A percentile compares a stretch with the other conserved stretches of the same genome.
phyloP scores from a whole-genome alignment of 176 grass and related monocot genomes.

The Rhynchospora tenuis region DNA sequence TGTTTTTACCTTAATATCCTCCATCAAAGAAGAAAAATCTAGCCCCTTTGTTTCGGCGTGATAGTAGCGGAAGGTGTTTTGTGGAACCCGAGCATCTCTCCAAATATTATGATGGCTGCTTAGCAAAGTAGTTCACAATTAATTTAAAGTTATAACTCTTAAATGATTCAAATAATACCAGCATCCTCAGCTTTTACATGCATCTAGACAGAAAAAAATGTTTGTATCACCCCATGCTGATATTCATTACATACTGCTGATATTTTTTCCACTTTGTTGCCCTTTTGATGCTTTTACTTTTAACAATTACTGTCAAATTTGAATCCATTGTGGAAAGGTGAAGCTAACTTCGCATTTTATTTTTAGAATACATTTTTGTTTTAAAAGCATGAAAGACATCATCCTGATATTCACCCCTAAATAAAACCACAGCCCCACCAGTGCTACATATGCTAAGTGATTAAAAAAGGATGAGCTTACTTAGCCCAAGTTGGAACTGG shows the following conservation, averaged over 20 bases:
- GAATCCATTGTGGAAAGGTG: neutral
- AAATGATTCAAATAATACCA: neutral
- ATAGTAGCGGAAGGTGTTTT: constrained; percentile 74
- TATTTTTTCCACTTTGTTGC: neutral
- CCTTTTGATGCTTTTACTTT: neutral
- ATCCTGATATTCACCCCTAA: neutral
- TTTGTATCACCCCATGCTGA: neutral
- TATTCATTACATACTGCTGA: neutral
- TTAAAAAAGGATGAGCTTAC: constrained; percentile 37
- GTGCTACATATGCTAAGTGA: neutral
- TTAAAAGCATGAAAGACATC: neutral
- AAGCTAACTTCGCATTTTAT: neutral
- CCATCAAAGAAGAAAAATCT: constrained; percentile 83
- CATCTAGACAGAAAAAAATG: neutral
- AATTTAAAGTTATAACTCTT: neutral
- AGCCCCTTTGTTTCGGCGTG: constrained; percentile 78
- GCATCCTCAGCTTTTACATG: neutral
- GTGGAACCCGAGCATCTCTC: constrained; percentile 83
- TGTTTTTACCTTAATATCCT: constrained; percentile 72
- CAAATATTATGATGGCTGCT: constrained; percentile 92
- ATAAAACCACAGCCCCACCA: neutral
- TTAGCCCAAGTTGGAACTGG: constrained; percentile 91
- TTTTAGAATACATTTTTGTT: neutral
- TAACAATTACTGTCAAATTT: neutral
- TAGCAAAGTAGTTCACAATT: neutral